Conservation (phyloP, 2,329 filamentous ascomycete species). For the Colletotrichum costaricense region DNA sequence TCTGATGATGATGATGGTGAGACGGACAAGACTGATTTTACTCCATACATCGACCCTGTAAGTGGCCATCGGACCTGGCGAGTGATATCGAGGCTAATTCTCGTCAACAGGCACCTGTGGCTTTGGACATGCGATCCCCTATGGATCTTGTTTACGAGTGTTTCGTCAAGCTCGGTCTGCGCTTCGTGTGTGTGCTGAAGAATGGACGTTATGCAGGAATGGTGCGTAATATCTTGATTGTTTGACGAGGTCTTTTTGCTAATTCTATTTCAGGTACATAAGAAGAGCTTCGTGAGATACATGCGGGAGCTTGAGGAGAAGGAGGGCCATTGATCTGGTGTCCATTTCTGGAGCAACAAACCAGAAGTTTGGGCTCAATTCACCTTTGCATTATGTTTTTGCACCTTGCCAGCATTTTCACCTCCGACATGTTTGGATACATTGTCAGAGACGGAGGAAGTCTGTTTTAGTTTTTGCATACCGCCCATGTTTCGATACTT, state of each 20-base stretch:
- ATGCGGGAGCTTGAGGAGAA: constrained; percentile 83
- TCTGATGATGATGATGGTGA: constrained; percentile 67
- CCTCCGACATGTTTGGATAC: neutral
- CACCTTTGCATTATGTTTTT: neutral
- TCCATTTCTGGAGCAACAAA: neutral
- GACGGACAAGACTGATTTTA: constrained; percentile 83
- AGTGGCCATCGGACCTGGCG: constrained; percentile 42
- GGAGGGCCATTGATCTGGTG: constrained; percentile 33
- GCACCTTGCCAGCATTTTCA: neutral
- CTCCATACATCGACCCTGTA: constrained; percentile 88
- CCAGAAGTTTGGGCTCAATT: neutral
- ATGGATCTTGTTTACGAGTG: constrained; percentile 98
- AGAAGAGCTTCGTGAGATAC: constrained; percentile 97
- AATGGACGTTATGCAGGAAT: constrained; percentile 90
- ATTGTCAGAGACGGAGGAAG: neutral
- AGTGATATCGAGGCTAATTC: neutral
- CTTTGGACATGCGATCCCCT: constrained; percentile 87
- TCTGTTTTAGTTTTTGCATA: neutral
- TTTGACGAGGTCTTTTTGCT: neutral
- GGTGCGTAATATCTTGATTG: constrained; percentile 61
- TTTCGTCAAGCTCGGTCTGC: constrained; percentile 91
- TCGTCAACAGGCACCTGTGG: constrained; percentile 75
- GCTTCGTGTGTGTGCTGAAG: constrained; percentile 90
- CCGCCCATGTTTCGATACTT: neutral
- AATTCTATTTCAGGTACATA: constrained; percentile 73